Evolutionary conservation across 129 eudicot species (phyloP).

Genomic region (Arctium minus): DNA sequence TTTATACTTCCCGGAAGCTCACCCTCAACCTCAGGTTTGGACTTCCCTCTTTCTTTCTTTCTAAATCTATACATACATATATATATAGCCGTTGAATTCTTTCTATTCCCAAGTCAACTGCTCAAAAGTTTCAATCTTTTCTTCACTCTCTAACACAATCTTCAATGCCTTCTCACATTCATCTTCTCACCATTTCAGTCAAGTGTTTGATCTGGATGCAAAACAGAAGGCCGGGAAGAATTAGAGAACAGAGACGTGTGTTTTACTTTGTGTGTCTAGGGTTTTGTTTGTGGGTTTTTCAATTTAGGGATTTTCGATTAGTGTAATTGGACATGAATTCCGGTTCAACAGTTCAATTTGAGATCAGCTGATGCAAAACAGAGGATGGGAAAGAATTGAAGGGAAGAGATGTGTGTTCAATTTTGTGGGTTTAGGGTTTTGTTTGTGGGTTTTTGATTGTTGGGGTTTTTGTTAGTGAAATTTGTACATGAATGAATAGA

Average conservation of each 20-base stretch:
- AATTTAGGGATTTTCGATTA: not conserved
- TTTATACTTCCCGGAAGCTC: constrained; percentile 22
- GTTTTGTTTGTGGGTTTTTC: not conserved
- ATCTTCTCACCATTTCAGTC: not conserved
- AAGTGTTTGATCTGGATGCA: constrained; percentile 6
- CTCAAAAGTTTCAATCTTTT: constrained; percentile 6
- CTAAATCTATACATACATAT: constrained; percentile 5
- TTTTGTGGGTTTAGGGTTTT: constrained; percentile 11
- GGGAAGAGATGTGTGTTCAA: not conserved
- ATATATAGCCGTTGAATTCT: constrained; percentile 38
- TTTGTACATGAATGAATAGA: not conserved
- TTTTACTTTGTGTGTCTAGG: not conserved
- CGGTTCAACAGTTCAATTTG: constrained; percentile 33
- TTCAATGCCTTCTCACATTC: constrained; percentile 12
- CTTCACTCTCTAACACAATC: not conserved
- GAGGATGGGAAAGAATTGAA: not conserved
- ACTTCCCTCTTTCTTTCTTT: not conserved
- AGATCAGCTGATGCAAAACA: not conserved
- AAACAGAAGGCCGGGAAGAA: not conserved
- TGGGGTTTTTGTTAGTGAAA: constrained; percentile 12
- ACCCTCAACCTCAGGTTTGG: constrained; percentile 34
- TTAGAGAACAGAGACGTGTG: not conserved
- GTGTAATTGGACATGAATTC: constrained; percentile 18
- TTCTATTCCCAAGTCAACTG: constrained; percentile 3
- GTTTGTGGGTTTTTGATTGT: not conserved